A percentile compares a stretch with the other conserved stretches of the same genome.
phyloP scores from a whole-genome alignment of 1,284 basidiomycete genomes.

The Cryptococcus hybrid region DNA sequence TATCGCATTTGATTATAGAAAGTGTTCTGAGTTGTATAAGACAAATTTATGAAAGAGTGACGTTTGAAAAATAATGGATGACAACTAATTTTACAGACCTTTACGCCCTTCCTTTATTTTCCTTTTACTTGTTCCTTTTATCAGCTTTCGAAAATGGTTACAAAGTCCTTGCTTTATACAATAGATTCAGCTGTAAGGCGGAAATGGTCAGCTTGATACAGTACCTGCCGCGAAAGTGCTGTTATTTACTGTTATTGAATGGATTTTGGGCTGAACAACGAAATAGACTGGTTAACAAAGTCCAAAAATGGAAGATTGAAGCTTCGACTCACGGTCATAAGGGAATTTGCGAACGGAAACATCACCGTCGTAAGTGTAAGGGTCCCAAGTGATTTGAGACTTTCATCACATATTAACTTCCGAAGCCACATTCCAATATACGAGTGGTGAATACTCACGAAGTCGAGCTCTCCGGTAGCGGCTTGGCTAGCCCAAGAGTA shows the following conservation, averaged over 20 bases:
- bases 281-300: neutral
- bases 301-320: neutral
- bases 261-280: constrained; percentile 18
- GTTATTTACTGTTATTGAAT: constrained; percentile 21
- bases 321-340: constrained; percentile 25
- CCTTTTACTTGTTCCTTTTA: too few relatives aligned
- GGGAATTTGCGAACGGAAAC: constrained; percentile 38
- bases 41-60: too few relatives aligned
- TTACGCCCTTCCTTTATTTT: too few relatives aligned
- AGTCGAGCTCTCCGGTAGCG: constrained; percentile 22
- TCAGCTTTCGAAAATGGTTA: too few relatives aligned
- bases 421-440: neutral
- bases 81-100: too few relatives aligned
- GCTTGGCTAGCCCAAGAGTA: constrained; percentile 25
- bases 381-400: constrained; percentile 20
- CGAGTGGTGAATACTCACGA: constrained; percentile 13
- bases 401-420: neutral
- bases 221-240: neutral
- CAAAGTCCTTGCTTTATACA: constrained; percentile 1
- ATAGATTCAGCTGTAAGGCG: constrained; percentile 7
- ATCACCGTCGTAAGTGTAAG: constrained; percentile 25
- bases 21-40: too few relatives aligned
- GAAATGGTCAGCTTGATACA: neutral
- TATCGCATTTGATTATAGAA: too few relatives aligned
- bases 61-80: too few relatives aligned